Evolutionary conservation across 108 stramenopile species (phyloP).

Genomic region (Asterionellopsis glacialis): DNA sequence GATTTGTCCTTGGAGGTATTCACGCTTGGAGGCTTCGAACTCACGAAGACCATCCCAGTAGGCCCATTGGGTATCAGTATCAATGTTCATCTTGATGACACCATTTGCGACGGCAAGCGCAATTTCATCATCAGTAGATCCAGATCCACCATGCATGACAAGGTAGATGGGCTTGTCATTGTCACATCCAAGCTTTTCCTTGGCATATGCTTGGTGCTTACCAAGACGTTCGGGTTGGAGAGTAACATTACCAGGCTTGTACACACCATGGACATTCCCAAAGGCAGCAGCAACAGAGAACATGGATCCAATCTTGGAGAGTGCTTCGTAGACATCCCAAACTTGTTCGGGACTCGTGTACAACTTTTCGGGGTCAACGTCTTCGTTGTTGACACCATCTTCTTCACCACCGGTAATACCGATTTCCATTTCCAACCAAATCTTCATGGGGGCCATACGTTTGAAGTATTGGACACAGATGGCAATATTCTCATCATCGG

Average conservation of each 20-base stretch:
- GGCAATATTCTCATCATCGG: conserved; percentile 94
- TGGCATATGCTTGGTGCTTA: conserved; percentile 87
- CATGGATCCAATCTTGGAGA: conserved; percentile 73
- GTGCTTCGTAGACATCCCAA: conserved; percentile 83
- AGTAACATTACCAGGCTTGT: conserved; percentile 94
- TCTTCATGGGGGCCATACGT: conserved; percentile 80
- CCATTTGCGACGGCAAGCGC: conserved; percentile 85
- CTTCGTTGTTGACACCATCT: conserved; percentile 94
- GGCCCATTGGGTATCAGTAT: conserved; percentile 97
- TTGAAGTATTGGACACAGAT: conserved; percentile 95
- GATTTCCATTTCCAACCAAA: conserved; percentile 95
- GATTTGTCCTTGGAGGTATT: conserved; percentile 93
- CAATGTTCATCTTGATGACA: conserved; percentile 99
- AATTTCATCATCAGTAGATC: conserved; percentile 90
- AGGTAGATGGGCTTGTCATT: conserved; percentile 92
- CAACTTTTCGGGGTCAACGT: conserved; percentile 84
- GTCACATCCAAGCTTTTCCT: conserved; percentile 86
- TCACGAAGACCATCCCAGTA: conserved; percentile 90
- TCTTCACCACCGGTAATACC: conserved; percentile 97
- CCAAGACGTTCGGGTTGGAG: conserved; percentile 90
- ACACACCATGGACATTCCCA: conserved; percentile 96
- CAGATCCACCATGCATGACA: conserved; percentile 97
- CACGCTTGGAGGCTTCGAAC: conserved; percentile 89
- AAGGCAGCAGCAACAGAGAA: conserved; percentile 93
- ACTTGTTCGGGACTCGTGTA: conserved; percentile 98